Percentiles rank a stretch among this genome's conserved stretches.
phyloP scores from a whole-genome alignment of 2,329 filamentous ascomycete species.

The Xylaria sp. region DNA sequence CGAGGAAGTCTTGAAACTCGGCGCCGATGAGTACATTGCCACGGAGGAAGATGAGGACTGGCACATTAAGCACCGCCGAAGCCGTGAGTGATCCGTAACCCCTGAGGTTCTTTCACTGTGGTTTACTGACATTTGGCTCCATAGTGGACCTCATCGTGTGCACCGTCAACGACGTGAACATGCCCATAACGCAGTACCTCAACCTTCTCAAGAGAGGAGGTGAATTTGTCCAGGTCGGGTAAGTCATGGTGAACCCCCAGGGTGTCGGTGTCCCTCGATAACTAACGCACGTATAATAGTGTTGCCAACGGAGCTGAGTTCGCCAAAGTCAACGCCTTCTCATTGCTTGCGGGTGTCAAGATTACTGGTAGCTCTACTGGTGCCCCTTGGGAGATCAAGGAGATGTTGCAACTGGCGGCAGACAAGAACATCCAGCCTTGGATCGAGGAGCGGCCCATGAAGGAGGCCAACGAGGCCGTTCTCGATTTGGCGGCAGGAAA shows the following conservation, averaged over 20 bases:
- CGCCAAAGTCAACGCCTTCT: conserved; percentile 48
- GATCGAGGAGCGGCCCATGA: conserved; percentile 52
- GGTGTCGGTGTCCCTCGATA: not conserved
- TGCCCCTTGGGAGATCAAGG: conserved; percentile 51
- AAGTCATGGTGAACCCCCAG: conserved; percentile 4
- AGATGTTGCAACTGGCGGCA: conserved; percentile 57
- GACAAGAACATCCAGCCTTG: conserved; percentile 54
- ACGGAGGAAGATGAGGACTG: conserved; percentile 49
- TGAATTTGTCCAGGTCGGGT: conserved; percentile 60
- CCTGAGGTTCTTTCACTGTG: not conserved
- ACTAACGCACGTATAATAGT: conserved; percentile 19
- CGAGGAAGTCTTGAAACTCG: conserved; percentile 51
- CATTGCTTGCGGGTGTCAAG: conserved; percentile 50
- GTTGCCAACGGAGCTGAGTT: conserved; percentile 52
- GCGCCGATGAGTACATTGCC: conserved; percentile 47
- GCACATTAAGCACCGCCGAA: conserved; percentile 44
- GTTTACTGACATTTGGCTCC: not conserved
- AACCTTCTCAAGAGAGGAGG: conserved; percentile 55
- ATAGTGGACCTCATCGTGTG: conserved; percentile 53
- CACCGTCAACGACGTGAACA: conserved; percentile 47
- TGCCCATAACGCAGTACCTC: conserved; percentile 61
- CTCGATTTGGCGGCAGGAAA: conserved; percentile 54
- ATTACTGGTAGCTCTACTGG: conserved; percentile 46
- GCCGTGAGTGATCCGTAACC: conserved; percentile 21
- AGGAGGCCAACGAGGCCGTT: conserved; percentile 52